These are phyloP conservation scores for Rhamnella rubrinervis DNA, from an alignment of 331 rosid species.

Conservation along the genomic window DNA sequence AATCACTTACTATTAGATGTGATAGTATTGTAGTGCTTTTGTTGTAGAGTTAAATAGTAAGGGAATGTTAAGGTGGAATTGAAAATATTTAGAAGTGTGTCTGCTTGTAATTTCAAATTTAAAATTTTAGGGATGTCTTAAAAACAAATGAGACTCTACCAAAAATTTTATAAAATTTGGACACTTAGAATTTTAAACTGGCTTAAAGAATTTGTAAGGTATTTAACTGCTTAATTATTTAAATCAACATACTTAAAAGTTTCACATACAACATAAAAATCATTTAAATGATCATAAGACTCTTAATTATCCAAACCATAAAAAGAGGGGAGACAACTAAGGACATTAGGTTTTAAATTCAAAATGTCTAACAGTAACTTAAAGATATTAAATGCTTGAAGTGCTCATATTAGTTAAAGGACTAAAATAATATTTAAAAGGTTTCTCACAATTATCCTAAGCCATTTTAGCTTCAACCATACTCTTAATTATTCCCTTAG, in stretches of 20 bases:
- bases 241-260: background rate
- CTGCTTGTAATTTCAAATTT: too few species aligned
- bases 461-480: background rate
- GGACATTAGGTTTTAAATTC: background rate
- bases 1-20: too few species aligned
- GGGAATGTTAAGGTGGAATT: too few species aligned
- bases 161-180: too few species aligned
- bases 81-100: too few species aligned
- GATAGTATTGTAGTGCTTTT: too few species aligned
- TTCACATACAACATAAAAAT: slow-evolving; percentile 1
- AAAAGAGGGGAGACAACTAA: background rate
- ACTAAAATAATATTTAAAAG: background rate
- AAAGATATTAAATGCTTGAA: slow-evolving; percentile 6
- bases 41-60: too few species aligned
- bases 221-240: too few species aligned
- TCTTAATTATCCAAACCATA: slow-evolving; percentile 15
- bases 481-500: background rate
- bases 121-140: too few species aligned
- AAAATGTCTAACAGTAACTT: background rate
- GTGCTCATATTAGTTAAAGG: slow-evolving; percentile 4
- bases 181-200: too few species aligned
- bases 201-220: too few species aligned
- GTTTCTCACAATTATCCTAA: background rate
- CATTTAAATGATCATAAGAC: slow-evolving; percentile 2
- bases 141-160: too few species aligned